Evolutionary conservation across 495 filamentous ascomycete species (phyloP).

Genomic region (Aspergillus mulundensis): DNA sequence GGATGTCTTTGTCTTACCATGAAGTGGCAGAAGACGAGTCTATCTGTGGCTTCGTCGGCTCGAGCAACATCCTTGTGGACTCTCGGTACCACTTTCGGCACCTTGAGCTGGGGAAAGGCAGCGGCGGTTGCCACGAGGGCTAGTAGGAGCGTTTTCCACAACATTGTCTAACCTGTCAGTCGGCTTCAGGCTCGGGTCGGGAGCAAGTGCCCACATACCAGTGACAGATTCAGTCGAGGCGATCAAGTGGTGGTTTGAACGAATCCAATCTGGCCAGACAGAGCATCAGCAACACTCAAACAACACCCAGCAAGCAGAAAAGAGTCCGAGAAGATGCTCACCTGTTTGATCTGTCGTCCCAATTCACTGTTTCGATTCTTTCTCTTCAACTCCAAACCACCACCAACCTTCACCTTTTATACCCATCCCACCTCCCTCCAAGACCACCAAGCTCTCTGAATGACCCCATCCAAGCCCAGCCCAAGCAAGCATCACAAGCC

Average conservation of each 20-base stretch:
- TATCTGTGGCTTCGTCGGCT: constrained; percentile 14
- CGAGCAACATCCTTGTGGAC: background rate
- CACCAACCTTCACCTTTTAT: background rate
- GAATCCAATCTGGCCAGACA: background rate
- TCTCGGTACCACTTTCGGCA: background rate
- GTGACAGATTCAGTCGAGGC: background rate
- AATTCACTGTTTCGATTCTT: background rate
- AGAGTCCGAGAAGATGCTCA: background rate
- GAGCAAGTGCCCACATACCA: background rate
- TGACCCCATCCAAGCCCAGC: background rate
- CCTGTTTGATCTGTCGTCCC: background rate
- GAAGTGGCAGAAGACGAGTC: constrained; percentile 56
- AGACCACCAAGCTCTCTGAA: background rate
- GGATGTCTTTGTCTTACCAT: constrained; percentile 40
- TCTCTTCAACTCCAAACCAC: background rate
- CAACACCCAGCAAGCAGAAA: background rate
- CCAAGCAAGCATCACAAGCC: constrained; percentile 6
- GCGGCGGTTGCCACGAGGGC: constrained; percentile 2
- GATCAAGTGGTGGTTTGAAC: background rate
- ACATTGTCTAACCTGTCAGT: background rate
- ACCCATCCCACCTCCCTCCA: background rate
- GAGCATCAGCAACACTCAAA: background rate
- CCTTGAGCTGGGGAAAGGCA: constrained; percentile 2
- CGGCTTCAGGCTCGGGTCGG: background rate
- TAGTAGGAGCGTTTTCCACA: background rate